Conservation (phyloP, 257 asterid species). For the Catharanthus roseus region DNA sequence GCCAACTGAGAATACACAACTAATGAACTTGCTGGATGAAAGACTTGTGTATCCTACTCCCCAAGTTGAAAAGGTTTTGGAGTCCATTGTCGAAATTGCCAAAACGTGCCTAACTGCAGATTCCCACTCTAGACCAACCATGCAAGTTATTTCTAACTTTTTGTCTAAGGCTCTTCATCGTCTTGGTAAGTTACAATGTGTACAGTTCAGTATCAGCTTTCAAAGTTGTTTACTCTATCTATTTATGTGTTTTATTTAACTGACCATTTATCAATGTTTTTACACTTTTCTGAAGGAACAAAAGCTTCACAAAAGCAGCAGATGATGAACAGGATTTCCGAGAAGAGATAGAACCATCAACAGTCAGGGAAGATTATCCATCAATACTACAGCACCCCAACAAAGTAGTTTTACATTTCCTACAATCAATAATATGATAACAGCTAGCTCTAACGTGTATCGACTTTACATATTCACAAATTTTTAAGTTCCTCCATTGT, state of each 20-base stretch:
- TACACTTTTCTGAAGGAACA: background rate
- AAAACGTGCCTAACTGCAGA: slow-evolving; percentile 14
- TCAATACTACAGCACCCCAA: background rate
- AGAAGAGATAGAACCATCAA: background rate
- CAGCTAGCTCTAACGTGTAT: background rate
- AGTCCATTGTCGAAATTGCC: slow-evolving; percentile 14
- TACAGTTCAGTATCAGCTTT: too few species aligned
- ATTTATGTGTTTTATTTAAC: too few species aligned
- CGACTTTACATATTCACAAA: background rate
- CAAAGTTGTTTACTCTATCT: too few species aligned
- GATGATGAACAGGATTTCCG: background rate
- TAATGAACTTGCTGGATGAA: slow-evolving; percentile 15
- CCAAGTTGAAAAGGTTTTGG: slow-evolving; percentile 10
- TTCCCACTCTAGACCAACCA: slow-evolving; percentile 31
- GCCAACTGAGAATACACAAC: background rate
- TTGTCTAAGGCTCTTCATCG: too few species aligned
- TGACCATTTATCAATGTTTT: too few species aligned
- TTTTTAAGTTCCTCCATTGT: background rate
- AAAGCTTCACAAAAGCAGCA: background rate
- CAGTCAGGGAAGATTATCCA: background rate
- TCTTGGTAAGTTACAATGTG: too few species aligned
- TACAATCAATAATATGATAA: background rate
- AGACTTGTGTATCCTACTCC: slow-evolving; percentile 1
- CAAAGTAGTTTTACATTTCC: background rate
- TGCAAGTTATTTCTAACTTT: slow-evolving; percentile 19